Base-by-base conservation (phyloP, 352 stramenopile species). In the Phytopythium delawarense region DNA sequence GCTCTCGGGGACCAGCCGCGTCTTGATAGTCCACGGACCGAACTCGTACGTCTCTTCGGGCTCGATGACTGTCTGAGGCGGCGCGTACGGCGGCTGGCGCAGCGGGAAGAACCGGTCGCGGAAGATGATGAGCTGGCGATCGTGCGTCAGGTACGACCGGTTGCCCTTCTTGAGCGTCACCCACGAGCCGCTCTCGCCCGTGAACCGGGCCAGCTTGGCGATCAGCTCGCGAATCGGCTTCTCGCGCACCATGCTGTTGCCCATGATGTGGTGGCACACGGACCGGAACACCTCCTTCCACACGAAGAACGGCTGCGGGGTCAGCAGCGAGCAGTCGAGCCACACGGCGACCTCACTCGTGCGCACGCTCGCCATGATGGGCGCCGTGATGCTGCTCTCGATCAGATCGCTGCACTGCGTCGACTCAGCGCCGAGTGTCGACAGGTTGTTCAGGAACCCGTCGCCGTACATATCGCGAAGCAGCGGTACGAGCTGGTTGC, bases 401-500 rank as follows among this genome's bases (percentile, higher is more conserved):
- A 94, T 70, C 13, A 96, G 67, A 57, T 91, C 79, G 16, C 75
- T 71, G 59, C 86, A 91, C 64, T 96, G 85, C 51, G 67, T 92
- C 16, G 86, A 93, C 72, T 96, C 84, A 35, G 76, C 74, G 25
- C 85, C 83, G 11, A 96, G 71, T 16, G 82, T 84, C 23, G 84
- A 94, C 34, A 96, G 63, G 65, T 93, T 92, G 56, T 88, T 81
- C 7, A 92, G 71, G 58, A 94, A 92, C 28, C 86, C 85, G 56
- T 90, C 80, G 54, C 96, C 97, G 74, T 99, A 99, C 63, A 99
- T 95, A 59, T 99, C 95, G 23, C 92, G 69, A 30, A 99, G 72
- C 45, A 98, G 72, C 12, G 97, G 96, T 56, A 99, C 71, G 11
- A 99, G 73, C 63, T 97, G 85, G 64, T 97, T 97, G 44, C 97